Percentiles rank a stretch among this genome's conserved stretches.
Evolutionary conservation across 106 monocot genomes (phyloP).

Genomic region (Phalaenopsis aphrodite): DNA sequence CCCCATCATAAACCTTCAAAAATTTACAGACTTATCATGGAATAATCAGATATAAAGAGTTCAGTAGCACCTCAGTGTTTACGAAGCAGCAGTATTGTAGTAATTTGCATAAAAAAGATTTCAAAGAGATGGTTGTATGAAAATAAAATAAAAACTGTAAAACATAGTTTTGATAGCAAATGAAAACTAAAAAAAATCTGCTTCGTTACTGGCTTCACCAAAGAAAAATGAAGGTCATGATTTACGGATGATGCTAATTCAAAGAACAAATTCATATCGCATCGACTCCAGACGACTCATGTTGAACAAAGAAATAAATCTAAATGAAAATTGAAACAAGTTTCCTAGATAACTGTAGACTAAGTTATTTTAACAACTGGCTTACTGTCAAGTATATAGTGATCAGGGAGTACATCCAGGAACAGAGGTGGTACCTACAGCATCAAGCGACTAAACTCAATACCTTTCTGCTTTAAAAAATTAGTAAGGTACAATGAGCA

Average conservation of each 20-base stretch:
- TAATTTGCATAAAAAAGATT: neutral
- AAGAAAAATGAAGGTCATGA: neutral
- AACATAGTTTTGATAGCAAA: neutral
- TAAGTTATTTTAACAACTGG: conserved; percentile 6
- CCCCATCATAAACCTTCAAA: neutral
- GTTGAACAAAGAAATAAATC: neutral
- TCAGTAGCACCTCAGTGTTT: neutral
- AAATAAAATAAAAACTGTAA: neutral
- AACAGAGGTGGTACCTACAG: conserved; percentile 92
- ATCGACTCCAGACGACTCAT: neutral
- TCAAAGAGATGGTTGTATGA: neutral
- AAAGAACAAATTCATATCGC: neutral
- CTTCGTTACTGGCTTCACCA: neutral
- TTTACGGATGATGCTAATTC: neutral
- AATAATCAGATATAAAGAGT: neutral
- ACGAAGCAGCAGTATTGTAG: neutral
- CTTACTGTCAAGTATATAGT: conserved; percentile 96
- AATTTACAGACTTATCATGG: neutral
- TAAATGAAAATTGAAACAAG: neutral
- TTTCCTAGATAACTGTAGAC: neutral
- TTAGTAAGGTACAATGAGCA: neutral
- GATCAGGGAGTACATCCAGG: conserved; percentile 83
- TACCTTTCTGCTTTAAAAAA: neutral
- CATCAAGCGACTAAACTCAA: conserved; percentile 11
- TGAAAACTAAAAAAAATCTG: neutral